Base-by-base conservation (phyloP, 139 green algal genomes). In the Astrephomene gubernaculifera region DNA sequence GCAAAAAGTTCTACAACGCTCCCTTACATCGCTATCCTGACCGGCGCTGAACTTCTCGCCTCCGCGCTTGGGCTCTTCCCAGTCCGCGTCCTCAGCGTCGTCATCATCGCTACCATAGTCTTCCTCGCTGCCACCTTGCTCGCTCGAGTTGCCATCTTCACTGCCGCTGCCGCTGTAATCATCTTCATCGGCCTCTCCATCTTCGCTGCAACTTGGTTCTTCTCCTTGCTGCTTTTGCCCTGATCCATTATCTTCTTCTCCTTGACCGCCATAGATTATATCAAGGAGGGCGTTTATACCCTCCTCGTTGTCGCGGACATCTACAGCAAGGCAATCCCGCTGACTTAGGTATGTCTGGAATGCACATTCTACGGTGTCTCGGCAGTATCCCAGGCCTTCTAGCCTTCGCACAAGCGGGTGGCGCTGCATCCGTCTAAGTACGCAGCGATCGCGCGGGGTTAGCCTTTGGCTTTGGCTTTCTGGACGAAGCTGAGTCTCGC, bases 251-350 rank as follows among this genome's bases (percentile, higher is more conserved):
- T 29, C 3, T n/a, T 49, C 38, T 7, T 44, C 36, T n/a, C n/a
- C n/a, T 44, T 71, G 7, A 4, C 4, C 60, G 3, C 60, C 61
- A 33, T 33, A 29, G 33, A 84, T 71, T 27, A 84, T 65, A 29
- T 84, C 78, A 1, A 84, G 43, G 5, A 84, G 9, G 8, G 43
- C 41, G 31, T 84, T 84, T 25, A 84, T 31, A 31, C 7, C 27
- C 2, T 36, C 38, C 43, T 74, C 63, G 24, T 33, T 44, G 33
- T 60, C 78, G 31, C 63, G 29, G 1, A 84, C 35, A 33, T 84
- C 78, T 1, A 24, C 31, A 4, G 43, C 61, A 6, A 39, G 4
- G 43, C 78, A 84, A 33, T 39, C 61, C 0, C 60, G 78, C 25
- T 65, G 25, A 14, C 31, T 57, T 0, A 82, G 36, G 2, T 71